Evolutionary conservation across 371 early-diverging fungal species (phyloP), one percentile per base, ranked within the genome.

Genomic region (Actinomortierella wolfii): DNA sequence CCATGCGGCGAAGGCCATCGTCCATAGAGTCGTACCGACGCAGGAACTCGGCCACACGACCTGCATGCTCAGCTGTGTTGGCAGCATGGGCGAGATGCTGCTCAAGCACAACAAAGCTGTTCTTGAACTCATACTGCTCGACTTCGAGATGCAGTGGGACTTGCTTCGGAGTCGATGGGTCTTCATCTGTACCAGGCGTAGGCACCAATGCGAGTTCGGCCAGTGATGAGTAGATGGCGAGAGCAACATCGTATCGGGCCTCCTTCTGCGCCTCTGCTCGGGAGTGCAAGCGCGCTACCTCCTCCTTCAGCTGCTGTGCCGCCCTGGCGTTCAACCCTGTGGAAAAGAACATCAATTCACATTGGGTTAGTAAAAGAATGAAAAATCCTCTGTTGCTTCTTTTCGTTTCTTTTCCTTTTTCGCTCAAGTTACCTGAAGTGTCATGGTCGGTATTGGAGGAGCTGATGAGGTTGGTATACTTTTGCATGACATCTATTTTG

Each of bases 101-200:
- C 20, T 62, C 67, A 15, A 73, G 59, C 1, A 17, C 39, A 21
- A 52, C 47, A 46, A 59, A 73, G 23, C 62, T 62, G 29, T 52
- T 40, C 57, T 67, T 66, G 57, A 73, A 62, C 4, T 53, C 46
- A 7, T 29, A 29, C 46, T 62, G 44, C 47, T 73, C 63, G 24
- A 67, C 74, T 42, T 67, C 74, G 21, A 73, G 40, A 40, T 66
- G 59, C 0, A 43, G 24, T 3, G 67, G 67, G 20, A 54, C 11
- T n/a, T 44, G 45, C 25, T 53, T 20, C 14, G 57, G 28, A 42
- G n/a, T 34, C 15, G 44, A 14, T 5, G 54, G 23, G 23, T 54
- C 54, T 8, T 42, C 42, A 4, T 47, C 24, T 21, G 47, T 6
- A 0, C 64, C 67, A 1, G 67, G 74, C 0, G 48, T 20, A 6